Evolutionary conservation across 306 rosid genomes (phyloP).

Genomic region (Quercus suber): DNA sequence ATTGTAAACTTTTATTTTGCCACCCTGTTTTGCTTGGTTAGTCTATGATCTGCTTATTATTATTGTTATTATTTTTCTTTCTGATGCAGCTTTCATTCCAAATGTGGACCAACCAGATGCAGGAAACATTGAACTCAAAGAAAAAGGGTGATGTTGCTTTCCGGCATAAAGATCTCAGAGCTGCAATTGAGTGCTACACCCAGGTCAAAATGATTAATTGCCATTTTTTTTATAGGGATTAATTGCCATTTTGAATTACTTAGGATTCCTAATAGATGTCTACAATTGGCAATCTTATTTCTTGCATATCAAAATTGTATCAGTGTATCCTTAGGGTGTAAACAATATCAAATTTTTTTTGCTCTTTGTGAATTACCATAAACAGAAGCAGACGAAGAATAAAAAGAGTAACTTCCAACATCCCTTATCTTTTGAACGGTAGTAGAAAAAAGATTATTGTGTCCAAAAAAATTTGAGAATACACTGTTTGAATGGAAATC

Average conservation of each 20-base stretch:
- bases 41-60: slow-evolving; percentile 2
- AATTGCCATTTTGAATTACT: slow-evolving; percentile 7
- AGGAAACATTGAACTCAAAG: slow-evolving; percentile 86
- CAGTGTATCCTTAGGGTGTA: neutral
- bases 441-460: neutral
- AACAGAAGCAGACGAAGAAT: neutral
- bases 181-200: slow-evolving; percentile 72
- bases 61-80: neutral
- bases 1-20: neutral
- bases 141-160: slow-evolving; percentile 88
- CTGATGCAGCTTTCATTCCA: slow-evolving; percentile 87
- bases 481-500: neutral
- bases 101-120: slow-evolving; percentile 99
- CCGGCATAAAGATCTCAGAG: slow-evolving; percentile 67
- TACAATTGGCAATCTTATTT: slow-evolving; percentile 1
- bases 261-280: neutral
- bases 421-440: neutral
- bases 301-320: neutral
- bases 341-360: neutral
- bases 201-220: slow-evolving; percentile 42
- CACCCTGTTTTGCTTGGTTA: neutral
- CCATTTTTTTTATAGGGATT: neutral
- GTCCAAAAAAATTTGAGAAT: neutral
- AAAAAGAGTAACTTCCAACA: neutral
- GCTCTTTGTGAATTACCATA: neutral